These are phyloP conservation scores for Alternaria rosae DNA, from an alignment of 2,329 filamentous ascomycete genomes.

Conservation along the genomic window DNA sequence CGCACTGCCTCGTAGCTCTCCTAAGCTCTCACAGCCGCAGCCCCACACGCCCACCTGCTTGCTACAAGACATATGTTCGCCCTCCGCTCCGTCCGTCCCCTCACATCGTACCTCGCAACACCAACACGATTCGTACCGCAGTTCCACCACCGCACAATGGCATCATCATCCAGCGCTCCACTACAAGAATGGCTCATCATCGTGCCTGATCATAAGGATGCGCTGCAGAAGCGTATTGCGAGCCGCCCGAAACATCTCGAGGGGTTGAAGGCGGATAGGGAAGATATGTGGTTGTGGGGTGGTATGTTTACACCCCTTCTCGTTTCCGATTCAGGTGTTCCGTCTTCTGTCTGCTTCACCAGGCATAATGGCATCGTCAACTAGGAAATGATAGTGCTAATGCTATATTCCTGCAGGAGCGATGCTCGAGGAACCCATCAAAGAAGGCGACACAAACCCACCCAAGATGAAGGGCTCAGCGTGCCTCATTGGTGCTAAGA, in stretches of 20 bases:
- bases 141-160: conserved; percentile 28
- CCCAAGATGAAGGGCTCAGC: conserved; percentile 78
- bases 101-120: not conserved
- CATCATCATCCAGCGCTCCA: conserved; percentile 19
- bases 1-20: not conserved
- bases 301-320: conserved; percentile 29
- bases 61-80: conserved; percentile 13
- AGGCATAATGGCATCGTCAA: not conserved
- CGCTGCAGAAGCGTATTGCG: conserved; percentile 53
- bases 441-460: conserved; percentile 64
- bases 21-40: not conserved
- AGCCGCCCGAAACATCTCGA: conserved; percentile 49
- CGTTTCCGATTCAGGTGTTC: too few species aligned
- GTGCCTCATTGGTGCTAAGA: conserved; percentile 71
- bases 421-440: conserved; percentile 53
- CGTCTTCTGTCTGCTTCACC: not conserved
- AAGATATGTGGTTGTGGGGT: conserved; percentile 47
- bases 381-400: not conserved
- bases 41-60: not conserved
- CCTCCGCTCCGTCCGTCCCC: conserved; percentile 9
- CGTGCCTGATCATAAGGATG: conserved; percentile 54
- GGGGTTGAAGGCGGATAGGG: conserved; percentile 37
- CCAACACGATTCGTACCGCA: not conserved
- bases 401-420: conserved; percentile 27
- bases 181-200: conserved; percentile 61